Evolutionary conservation across 495 filamentous ascomycete genomes (phyloP).

Genomic region (Alectoria sarmentosa): DNA sequence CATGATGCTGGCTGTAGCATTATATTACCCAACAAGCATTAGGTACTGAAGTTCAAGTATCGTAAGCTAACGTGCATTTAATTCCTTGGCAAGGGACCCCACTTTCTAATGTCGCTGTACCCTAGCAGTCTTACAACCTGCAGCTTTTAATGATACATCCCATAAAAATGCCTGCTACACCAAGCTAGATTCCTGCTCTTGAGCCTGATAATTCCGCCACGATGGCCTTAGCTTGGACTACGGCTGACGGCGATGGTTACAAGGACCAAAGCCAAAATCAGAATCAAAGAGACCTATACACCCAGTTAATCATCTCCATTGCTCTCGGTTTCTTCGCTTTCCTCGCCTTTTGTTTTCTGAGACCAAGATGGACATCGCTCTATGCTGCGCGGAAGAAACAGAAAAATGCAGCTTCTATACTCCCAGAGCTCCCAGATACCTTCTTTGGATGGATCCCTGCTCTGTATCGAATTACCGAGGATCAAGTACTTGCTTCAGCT

Average conservation of each 20-base stretch:
- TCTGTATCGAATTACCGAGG: conserved; percentile 80
- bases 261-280: conserved; percentile 30
- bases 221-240: conserved; percentile 11
- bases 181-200: neutral
- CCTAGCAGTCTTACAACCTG: no score
- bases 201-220: neutral
- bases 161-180: neutral
- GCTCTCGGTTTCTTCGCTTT: conserved; percentile 53
- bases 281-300: conserved; percentile 46
- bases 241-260: conserved; percentile 4
- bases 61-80: neutral
- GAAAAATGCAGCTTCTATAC: conserved; percentile 55
- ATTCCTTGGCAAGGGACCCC: neutral
- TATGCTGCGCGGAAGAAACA: conserved; percentile 83
- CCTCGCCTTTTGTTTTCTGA: conserved; percentile 61
- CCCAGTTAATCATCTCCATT: conserved; percentile 53
- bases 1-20: neutral
- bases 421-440: conserved; percentile 78
- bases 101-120: neutral
- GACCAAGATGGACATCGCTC: conserved; percentile 85
- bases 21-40: neutral
- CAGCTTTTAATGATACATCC: neutral
- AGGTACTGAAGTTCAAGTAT: neutral
- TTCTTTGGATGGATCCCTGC: conserved; percentile 93
- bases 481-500: conserved; percentile 82